These are phyloP conservation scores for Annulohypoxylon maeteangense DNA, from an alignment of 495 filamentous ascomycete genomes.

Conservation along the genomic window DNA sequence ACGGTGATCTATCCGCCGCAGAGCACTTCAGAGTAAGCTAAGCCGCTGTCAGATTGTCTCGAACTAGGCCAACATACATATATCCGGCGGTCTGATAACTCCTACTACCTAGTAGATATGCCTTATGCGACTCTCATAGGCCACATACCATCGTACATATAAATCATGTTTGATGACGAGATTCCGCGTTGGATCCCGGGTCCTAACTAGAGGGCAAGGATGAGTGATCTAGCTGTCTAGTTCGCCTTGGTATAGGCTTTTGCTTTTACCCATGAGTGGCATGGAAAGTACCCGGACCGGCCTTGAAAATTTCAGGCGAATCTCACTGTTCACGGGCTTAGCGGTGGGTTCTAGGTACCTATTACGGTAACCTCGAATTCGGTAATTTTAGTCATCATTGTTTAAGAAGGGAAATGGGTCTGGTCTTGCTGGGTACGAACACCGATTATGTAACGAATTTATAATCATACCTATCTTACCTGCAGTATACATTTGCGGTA, in stretches of 20 bases:
- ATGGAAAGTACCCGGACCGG: not conserved
- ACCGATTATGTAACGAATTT: conserved; percentile 28
- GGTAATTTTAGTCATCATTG: conserved; percentile 24
- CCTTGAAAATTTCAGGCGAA: not conserved
- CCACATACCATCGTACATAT: not conserved
- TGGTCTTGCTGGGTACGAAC: not conserved
- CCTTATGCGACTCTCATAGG: conserved; percentile 16
- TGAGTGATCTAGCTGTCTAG: not conserved
- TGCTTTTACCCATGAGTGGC: not conserved
- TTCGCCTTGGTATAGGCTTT: not conserved
- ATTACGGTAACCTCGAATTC: conserved; percentile 18
- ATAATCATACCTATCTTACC: conserved; percentile 9
- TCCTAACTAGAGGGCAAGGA: not conserved
- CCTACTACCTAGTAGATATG: not conserved
- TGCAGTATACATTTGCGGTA: not conserved
- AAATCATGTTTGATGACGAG: conserved; percentile 2
- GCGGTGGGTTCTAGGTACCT: not conserved
- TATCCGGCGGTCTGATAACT: conserved; percentile 18
- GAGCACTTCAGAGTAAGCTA: conserved; percentile 27
- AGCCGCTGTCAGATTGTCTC: conserved; percentile 27
- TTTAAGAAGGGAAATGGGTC: conserved; percentile 2
- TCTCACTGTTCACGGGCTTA: not conserved
- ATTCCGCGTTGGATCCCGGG: conserved; percentile 7
- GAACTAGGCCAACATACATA: not conserved
- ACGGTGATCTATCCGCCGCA: conserved; percentile 33